Percentiles rank a stretch among this genome's conserved stretches.
Evolutionary conservation across 805 yeast genomes (phyloP).

Genomic region (Yarrowia deformans): DNA sequence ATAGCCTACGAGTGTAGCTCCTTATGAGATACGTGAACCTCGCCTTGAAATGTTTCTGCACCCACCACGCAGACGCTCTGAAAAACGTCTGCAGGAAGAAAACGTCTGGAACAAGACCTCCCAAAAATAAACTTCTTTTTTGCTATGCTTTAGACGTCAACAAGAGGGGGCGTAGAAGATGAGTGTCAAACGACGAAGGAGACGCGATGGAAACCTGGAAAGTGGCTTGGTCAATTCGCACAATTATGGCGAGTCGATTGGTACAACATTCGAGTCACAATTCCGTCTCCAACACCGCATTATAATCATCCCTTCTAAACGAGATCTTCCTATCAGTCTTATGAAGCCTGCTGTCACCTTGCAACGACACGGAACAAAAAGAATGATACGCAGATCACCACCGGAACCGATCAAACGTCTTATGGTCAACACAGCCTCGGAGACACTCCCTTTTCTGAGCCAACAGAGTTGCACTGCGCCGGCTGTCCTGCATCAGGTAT

Average conservation of each 20-base stretch:
- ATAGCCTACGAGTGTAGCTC: no score
- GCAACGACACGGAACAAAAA: not conserved
- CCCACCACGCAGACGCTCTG: no score
- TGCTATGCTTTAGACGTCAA: no score
- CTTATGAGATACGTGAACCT: no score
- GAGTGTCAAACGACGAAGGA: not conserved
- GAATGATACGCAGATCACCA: not conserved
- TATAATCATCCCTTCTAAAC: no score
- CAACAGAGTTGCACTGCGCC: conserved; percentile 4
- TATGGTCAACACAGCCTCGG: no score
- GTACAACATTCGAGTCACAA: not conserved
- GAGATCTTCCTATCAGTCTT: no score
- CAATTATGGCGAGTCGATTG: not conserved
- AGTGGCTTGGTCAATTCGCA: not conserved
- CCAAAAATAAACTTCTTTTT: not conserved
- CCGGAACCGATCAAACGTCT: not conserved
- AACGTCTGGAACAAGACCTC: not conserved
- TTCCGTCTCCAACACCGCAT: not conserved
- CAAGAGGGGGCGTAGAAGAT: not conserved
- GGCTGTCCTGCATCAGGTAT: conserved; percentile 9
- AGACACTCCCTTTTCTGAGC: no score
- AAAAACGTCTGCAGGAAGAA: not conserved
- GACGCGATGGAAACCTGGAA: not conserved
- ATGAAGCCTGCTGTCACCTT: no score
- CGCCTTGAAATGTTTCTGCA: no score